Conservation (phyloP, 306 rosid species). For the Castanea sativa region DNA sequence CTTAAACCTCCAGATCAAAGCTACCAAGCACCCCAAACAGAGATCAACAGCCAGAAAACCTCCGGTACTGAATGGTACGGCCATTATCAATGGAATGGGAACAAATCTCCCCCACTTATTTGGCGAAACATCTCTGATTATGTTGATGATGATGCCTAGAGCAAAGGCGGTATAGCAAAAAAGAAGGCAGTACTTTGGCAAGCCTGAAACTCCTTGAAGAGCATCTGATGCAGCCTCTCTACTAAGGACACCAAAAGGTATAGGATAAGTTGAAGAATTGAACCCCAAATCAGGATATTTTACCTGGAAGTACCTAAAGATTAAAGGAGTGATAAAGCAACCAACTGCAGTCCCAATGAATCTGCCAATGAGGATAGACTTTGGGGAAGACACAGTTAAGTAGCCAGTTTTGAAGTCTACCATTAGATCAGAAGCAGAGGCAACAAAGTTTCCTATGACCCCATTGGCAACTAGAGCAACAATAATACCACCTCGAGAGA, state of each 20-base stretch:
- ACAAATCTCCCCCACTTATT: not conserved
- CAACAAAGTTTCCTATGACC: not conserved
- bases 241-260: not conserved
- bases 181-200: not conserved
- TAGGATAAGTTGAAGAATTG: too few species aligned
- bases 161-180: not conserved
- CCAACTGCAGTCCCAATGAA: not conserved
- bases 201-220: not conserved
- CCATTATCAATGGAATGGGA: not conserved
- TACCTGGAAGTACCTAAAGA: not conserved
- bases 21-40: not conserved
- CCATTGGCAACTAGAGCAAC: not conserved
- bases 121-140: not conserved
- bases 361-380: not conserved
- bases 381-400: not conserved
- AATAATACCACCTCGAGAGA: not conserved
- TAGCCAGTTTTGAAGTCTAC: not conserved
- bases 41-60: not conserved
- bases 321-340: not conserved
- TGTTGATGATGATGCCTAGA: not conserved
- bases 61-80: not conserved
- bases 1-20: not conserved
- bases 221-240: not conserved
- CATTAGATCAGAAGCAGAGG: not conserved
- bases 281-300: not conserved